Percentiles rank a stretch among this genome's conserved stretches.
phyloP scores from a whole-genome alignment of 2,329 filamentous ascomycete species.

The Fusarium sp. region DNA sequence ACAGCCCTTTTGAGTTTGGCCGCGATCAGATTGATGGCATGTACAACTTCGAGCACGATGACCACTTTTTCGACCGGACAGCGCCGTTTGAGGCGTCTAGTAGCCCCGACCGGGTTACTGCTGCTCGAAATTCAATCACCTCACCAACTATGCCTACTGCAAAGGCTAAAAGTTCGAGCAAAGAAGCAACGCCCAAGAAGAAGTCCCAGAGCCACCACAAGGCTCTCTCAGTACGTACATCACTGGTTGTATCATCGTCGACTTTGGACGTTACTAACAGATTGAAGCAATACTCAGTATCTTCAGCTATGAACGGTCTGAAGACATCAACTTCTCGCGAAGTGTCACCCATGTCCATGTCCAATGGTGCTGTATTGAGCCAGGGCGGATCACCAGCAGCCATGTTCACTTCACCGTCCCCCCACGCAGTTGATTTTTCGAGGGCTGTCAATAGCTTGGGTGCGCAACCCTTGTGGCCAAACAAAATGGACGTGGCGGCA shows the following conservation, averaged over 20 bases:
- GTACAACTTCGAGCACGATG: constrained; percentile 52
- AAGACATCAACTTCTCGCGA: constrained; percentile 63
- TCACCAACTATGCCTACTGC: constrained; percentile 58
- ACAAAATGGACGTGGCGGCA: constrained; percentile 43
- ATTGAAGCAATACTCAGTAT: constrained; percentile 62
- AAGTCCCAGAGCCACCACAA: constrained; percentile 42
- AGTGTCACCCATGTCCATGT: constrained; percentile 63
- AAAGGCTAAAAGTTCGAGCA: constrained; percentile 49
- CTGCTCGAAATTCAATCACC: constrained; percentile 49
- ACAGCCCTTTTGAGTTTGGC: constrained; percentile 52
- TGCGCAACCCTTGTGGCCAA: constrained; percentile 52
- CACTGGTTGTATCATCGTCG: background rate
- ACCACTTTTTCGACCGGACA: constrained; percentile 60
- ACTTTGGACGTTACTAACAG: constrained; percentile 35
- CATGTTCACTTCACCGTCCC: constrained; percentile 62
- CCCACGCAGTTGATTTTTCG: constrained; percentile 56
- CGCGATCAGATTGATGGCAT: constrained; percentile 45
- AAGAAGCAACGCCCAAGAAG: constrained; percentile 43
- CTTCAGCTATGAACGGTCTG: constrained; percentile 62
- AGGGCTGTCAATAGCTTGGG: constrained; percentile 40
- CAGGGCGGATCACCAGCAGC: constrained; percentile 64
- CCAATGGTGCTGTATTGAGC: constrained; percentile 57
- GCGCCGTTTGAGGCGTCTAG: constrained; percentile 71
- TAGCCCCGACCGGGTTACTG: constrained; percentile 60
- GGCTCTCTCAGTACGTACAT: constrained; percentile 55